Evolutionary conservation across 306 rosid species (phyloP), one percentile per base, ranked within the genome.

Genomic region (Vigna trinervia): DNA sequence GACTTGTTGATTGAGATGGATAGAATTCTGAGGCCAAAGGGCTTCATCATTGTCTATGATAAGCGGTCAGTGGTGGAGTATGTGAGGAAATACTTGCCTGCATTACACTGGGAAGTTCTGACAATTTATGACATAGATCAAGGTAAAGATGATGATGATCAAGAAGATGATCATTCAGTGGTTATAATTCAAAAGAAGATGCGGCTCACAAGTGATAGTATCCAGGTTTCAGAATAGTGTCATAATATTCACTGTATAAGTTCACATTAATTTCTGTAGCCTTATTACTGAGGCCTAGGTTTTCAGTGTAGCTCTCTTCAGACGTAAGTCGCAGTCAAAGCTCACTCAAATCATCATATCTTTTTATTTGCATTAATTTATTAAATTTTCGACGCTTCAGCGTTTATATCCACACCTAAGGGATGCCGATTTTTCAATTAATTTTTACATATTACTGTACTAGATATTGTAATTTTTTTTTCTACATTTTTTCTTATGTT

Each of bases 1-100:
- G 96, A 92, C 83, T 82, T 90, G 39, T 78, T 92, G 78, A 82
- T 90, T n/a, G 92, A 90, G 84, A 87, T 90, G 84, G 97, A 92
- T 77, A 85, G 96, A 71, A 87, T 92, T 1, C 85, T 88, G 6
- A 85, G 90, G 80, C 97, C 96, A 4, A 87, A 88, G 28, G 97
- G 97, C 66, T 90, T 92, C 73, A 32, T 90, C 73, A 88, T 92
- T 20, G 78, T 92, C 82, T 81, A 76, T 6, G 92, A 90, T 77
- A 92, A 86, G 78, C 87, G 71, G 39, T 66, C 88, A 0, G 84
- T 88, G 74, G 84, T 92, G 12, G 89, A 92, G 68, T 82, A 82
- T 12, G 43, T 90, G 39, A 87, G 83, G 84, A 87, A 81, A 71
- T 63, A 87, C 71, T 78, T 88, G 69, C 64, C 86, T 1, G 82